A percentile compares a stretch with the other conserved stretches of the same genome.
These are phyloP conservation scores for Maudiozyma humilis DNA, from an alignment of 1,139 yeast species.

Conservation along the genomic window DNA sequence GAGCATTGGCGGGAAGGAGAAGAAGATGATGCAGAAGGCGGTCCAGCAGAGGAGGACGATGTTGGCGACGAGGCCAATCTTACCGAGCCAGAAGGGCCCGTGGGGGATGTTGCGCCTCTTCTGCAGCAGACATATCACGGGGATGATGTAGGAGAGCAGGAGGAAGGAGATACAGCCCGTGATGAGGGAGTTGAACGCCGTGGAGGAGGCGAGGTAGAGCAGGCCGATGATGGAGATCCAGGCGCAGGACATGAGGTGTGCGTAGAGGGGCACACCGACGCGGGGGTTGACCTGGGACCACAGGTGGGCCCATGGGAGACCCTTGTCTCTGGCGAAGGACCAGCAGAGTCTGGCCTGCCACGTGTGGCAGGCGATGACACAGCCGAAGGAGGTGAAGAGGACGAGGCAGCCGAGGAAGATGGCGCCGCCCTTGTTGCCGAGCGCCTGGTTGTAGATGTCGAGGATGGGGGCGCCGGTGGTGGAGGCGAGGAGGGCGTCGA, in stretches of 20 bases:
- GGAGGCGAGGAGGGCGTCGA: slow-evolving; percentile 40
- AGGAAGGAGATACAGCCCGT: slow-evolving; percentile 49
- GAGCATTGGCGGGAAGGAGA: slow-evolving; percentile 58
- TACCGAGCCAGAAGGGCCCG: slow-evolving; percentile 68
- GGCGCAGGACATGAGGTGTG: slow-evolving; percentile 45
- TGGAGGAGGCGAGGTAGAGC: slow-evolving; percentile 45
- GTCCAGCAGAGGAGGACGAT: slow-evolving; percentile 52
- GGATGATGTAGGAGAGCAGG: slow-evolving; percentile 43
- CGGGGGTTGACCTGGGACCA: slow-evolving; percentile 42
- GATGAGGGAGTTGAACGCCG: slow-evolving; percentile 50
- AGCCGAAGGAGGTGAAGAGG: slow-evolving; percentile 57
- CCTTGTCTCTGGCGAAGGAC: slow-evolving; percentile 68
- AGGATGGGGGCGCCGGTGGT: slow-evolving; percentile 55
- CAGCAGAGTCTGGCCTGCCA: slow-evolving; percentile 72
- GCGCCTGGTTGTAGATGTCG: slow-evolving; percentile 54
- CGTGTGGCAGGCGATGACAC: slow-evolving; percentile 64
- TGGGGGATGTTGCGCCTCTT: slow-evolving; percentile 55
- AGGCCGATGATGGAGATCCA: slow-evolving; percentile 44
- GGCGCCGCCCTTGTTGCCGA: slow-evolving; percentile 49
- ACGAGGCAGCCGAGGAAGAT: slow-evolving; percentile 50
- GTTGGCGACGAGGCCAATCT: slow-evolving; percentile 49
- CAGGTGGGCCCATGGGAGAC: slow-evolving; percentile 42
- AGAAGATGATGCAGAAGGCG: slow-evolving; percentile 50
- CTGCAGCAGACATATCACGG: slow-evolving; percentile 43
- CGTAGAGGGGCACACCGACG: slow-evolving; percentile 45